A percentile compares a stretch with the other conserved stretches of the same genome.
phyloP scores from a whole-genome alignment of 139 green algal genomes.

The Picochlorum sp. region DNA sequence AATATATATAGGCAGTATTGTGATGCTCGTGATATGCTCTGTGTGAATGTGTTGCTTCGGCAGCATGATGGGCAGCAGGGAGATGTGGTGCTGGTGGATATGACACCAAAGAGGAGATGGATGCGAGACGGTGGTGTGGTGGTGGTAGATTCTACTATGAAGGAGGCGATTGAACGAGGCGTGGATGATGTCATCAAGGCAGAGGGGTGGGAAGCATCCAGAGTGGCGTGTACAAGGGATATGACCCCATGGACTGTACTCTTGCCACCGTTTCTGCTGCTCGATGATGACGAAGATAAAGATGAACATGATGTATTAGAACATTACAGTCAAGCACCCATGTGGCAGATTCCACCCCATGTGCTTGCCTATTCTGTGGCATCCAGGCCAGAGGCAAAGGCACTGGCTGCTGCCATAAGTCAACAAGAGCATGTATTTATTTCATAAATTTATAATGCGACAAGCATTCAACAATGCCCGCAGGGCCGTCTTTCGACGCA shows the following conservation, averaged over 20 bases:
- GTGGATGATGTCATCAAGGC: too few relatives aligned
- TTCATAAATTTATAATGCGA: constrained; percentile 45
- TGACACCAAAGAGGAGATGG: neutral
- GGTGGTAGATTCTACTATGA: neutral
- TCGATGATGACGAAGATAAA: neutral
- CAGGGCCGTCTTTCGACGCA: constrained; percentile 65
- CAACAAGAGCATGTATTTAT: constrained; percentile 6
- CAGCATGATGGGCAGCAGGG: constrained; percentile 21
- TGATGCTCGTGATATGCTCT: constrained; percentile 39
- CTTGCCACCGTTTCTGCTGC: constrained; percentile 2
- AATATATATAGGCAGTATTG: constrained; percentile 60
- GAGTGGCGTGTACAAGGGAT: too few relatives aligned
- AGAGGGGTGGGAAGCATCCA: too few relatives aligned
- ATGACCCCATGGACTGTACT: constrained; percentile 26
- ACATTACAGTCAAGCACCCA: constrained; percentile 1
- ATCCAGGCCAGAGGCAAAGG: neutral
- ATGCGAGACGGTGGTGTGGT: neutral
- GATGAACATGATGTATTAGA: constrained; percentile 9
- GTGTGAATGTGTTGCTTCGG: constrained; percentile 53
- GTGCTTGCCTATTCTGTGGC: neutral
- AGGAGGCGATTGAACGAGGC: neutral
- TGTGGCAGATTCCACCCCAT: constrained; percentile 4
- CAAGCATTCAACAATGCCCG: constrained; percentile 78
- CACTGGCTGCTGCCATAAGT: constrained; percentile 28
- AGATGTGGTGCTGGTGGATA: constrained; percentile 50